phyloP scores from a whole-genome alignment of 768 basidiomycete genomes.

The Serpula lacrymans region DNA sequence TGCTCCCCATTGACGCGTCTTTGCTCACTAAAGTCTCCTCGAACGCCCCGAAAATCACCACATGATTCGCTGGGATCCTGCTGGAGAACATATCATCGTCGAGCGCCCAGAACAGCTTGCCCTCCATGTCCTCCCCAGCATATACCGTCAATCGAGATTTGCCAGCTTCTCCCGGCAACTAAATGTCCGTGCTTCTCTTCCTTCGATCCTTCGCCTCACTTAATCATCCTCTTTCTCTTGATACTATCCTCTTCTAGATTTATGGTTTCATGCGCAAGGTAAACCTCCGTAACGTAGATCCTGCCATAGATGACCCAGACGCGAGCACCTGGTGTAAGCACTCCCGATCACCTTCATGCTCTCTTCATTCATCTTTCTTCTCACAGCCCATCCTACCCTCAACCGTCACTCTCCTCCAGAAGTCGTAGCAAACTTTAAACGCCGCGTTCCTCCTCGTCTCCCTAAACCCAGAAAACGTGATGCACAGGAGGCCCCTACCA shows the following conservation, averaged over 20 bases:
- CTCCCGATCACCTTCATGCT: constrained; percentile 13
- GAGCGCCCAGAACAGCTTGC: constrained; percentile 92
- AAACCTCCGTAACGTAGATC: constrained; percentile 92
- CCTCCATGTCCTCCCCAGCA: constrained; percentile 87
- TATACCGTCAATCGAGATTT: constrained; percentile 95
- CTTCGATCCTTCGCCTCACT: constrained; percentile 20
- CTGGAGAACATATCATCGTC: constrained; percentile 93
- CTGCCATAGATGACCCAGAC: constrained; percentile 92
- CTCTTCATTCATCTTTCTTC: constrained; percentile 16
- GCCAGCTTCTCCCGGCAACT: constrained; percentile 97
- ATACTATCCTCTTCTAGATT: constrained; percentile 53
- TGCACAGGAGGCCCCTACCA: constrained; percentile 58
- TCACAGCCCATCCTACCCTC: constrained; percentile 82
- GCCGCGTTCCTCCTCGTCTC: constrained; percentile 89
- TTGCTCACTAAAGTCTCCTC: constrained; percentile 54
- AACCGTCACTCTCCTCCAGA: constrained; percentile 88
- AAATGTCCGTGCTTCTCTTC: constrained; percentile 62
- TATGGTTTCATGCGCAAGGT: constrained; percentile 99
- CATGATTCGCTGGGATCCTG: constrained; percentile 96
- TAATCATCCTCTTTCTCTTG: constrained; percentile 18
- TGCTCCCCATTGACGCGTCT: constrained; percentile 13
- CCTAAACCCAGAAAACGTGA: constrained; percentile 86
- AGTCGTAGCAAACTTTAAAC: constrained; percentile 92
- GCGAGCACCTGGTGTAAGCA: constrained; percentile 94
- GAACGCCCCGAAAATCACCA: constrained; percentile 92